Conservation (phyloP, 2,329 filamentous ascomycete species). For the Fusarium liriodendri region DNA sequence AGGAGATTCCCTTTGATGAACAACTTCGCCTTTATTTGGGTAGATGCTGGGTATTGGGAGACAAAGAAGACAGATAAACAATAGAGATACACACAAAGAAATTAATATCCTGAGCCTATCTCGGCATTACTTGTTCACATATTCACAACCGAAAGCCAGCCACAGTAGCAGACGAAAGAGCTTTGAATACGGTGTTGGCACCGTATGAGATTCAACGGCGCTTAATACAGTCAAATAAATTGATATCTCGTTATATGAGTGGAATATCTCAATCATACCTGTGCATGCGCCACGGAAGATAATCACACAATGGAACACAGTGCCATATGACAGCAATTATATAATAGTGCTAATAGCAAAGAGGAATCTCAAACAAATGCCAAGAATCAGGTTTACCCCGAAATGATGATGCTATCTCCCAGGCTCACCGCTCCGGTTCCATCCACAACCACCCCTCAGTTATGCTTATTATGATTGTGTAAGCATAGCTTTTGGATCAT, state of each 20-base stretch:
- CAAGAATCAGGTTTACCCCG: not conserved
- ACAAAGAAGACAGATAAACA: not conserved
- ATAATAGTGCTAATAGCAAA: not conserved
- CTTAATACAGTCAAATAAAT: not conserved
- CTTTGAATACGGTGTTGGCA: not conserved
- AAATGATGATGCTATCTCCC: too few species aligned
- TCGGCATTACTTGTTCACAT: not conserved
- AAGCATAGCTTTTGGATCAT: not conserved
- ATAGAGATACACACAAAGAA: not conserved
- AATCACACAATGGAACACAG: not conserved
- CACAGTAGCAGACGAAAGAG: not conserved
- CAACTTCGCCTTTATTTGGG: too few species aligned
- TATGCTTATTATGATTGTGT: not conserved
- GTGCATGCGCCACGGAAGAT: not conserved
- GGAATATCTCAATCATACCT: not conserved
- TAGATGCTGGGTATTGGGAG: not conserved
- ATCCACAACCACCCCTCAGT: not conserved
- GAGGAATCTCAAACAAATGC: not conserved
- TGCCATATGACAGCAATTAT: not conserved
- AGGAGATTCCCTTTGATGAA: not conserved
- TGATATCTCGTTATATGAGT: not conserved
- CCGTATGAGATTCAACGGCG: not conserved
- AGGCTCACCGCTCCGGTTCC: not conserved
- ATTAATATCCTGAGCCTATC: not conserved
- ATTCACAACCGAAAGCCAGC: not conserved